Percentiles rank a stretch among this genome's conserved stretches.
These are phyloP conservation scores for Aspergillus transmontanensis DNA, from an alignment of 2,329 filamentous ascomycete genomes.

Conservation along the genomic window DNA sequence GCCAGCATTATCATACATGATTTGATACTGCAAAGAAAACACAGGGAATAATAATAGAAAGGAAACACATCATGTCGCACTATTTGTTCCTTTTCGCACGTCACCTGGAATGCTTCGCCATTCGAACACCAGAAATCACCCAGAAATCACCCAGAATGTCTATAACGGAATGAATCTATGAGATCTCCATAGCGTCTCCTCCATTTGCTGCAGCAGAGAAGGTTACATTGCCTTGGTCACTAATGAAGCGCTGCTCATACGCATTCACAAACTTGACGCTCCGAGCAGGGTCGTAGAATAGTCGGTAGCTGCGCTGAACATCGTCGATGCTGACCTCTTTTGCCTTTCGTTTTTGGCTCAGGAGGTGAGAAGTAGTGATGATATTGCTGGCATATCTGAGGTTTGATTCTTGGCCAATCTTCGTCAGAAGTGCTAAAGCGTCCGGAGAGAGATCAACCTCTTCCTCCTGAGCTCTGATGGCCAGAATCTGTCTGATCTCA, in stretches of 20 bases:
- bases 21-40: constrained; percentile 30
- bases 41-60: constrained; percentile 20
- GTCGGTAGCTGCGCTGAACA: constrained; percentile 87
- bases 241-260: constrained; percentile 91
- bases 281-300: constrained; percentile 88
- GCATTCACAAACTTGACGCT: constrained; percentile 90
- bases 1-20: constrained; percentile 44
- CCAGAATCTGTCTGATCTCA: constrained; percentile 89
- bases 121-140: constrained; percentile 16
- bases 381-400: constrained; percentile 96
- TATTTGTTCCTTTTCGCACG: constrained; percentile 9
- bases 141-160: constrained; percentile 8
- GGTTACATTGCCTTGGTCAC: constrained; percentile 78
- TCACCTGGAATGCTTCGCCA: constrained; percentile 12
- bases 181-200: constrained; percentile 72
- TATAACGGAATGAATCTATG: constrained; percentile 39
- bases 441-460: constrained; percentile 90
- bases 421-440: constrained; percentile 87
- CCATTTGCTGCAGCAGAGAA: constrained; percentile 59
- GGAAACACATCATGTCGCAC: constrained; percentile 22
- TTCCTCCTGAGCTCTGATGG: constrained; percentile 91
- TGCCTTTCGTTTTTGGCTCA: constrained; percentile 81
- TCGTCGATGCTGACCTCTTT: constrained; percentile 84
- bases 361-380: constrained; percentile 88
- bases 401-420: constrained; percentile 91